Evolutionary conservation across 164 flowering plant genomes (phyloP).

Genomic region (Brasenia schreberi): DNA sequence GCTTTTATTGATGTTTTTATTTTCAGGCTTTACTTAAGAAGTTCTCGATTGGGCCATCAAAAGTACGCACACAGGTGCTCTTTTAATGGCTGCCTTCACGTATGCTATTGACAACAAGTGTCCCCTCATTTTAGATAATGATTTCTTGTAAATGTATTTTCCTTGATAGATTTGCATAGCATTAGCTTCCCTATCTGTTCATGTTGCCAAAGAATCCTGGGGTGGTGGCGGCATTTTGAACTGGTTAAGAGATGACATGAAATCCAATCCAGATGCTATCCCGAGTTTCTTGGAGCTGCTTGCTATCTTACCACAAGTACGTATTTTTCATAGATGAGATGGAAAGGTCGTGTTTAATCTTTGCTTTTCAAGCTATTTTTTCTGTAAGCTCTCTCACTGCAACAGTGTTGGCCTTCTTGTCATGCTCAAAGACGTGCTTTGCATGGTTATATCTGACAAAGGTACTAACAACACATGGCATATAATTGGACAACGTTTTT

Average conservation of each 20-base stretch:
- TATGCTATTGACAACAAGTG: neutral
- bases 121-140: neutral
- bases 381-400: too few species aligned
- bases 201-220: conserved; percentile 93
- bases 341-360: too few species aligned
- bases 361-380: too few species aligned
- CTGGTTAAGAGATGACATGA: conserved; percentile 91
- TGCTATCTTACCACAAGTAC: conserved; percentile 91
- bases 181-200: conserved; percentile 96
- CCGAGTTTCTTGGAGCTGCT: conserved; percentile 87
- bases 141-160: neutral
- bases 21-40: conserved; percentile 76
- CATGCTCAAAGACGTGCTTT: too few species aligned
- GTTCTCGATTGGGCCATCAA: conserved; percentile 79
- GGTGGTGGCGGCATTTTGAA: conserved; percentile 87
- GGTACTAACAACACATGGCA: too few species aligned
- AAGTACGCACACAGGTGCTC: conserved; percentile 92
- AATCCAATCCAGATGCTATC: conserved; percentile 69
- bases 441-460: too few species aligned
- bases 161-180: conserved; percentile 82
- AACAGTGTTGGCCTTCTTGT: too few species aligned
- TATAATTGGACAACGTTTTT: too few species aligned
- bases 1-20: neutral
- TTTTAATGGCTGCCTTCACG: neutral
- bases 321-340: too few species aligned